Percentiles rank a stretch among this genome's conserved stretches.
Conservation (phyloP, 2,329 filamentous ascomycete genomes). For the Drechmeria coniospora region DNA sequence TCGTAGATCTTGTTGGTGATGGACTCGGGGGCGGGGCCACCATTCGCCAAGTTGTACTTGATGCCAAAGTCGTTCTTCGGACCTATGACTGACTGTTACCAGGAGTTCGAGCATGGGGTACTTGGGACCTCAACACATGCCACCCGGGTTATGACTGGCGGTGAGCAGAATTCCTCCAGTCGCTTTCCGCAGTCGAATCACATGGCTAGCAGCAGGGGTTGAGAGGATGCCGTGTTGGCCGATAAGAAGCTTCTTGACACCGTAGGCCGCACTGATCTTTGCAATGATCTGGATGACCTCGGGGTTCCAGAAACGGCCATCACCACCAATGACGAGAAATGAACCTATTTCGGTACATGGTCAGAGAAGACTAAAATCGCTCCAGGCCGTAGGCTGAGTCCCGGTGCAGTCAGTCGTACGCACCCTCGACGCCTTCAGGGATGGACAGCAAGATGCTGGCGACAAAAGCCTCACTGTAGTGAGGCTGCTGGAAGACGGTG, state of each 20-base stretch:
- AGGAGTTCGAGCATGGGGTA: not conserved
- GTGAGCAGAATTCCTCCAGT: constrained; percentile 95
- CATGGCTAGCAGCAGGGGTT: constrained; percentile 86
- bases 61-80: constrained; percentile 95
- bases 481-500: constrained; percentile 83
- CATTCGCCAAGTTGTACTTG: constrained; percentile 98
- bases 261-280: constrained; percentile 92
- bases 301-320: constrained; percentile 94
- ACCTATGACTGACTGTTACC: constrained; percentile 32
- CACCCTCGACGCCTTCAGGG: constrained; percentile 79
- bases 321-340: constrained; percentile 91
- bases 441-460: constrained; percentile 91
- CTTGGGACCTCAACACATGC: constrained; percentile 32
- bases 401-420: too few species aligned
- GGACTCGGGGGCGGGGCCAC: constrained; percentile 85
- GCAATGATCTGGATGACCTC: constrained; percentile 94
- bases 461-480: constrained; percentile 95
- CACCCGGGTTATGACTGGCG: constrained; percentile 95
- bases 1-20: constrained; percentile 98
- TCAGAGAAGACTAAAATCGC: too few species aligned
- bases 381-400: too few species aligned
- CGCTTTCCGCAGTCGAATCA: constrained; percentile 88
- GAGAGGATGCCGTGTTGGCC: constrained; percentile 94
- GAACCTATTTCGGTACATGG: too few species aligned
- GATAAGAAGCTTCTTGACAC: constrained; percentile 96